Evolutionary conservation across 768 basidiomycete species (phyloP).

Genomic region (Naganishia friedmannii): DNA sequence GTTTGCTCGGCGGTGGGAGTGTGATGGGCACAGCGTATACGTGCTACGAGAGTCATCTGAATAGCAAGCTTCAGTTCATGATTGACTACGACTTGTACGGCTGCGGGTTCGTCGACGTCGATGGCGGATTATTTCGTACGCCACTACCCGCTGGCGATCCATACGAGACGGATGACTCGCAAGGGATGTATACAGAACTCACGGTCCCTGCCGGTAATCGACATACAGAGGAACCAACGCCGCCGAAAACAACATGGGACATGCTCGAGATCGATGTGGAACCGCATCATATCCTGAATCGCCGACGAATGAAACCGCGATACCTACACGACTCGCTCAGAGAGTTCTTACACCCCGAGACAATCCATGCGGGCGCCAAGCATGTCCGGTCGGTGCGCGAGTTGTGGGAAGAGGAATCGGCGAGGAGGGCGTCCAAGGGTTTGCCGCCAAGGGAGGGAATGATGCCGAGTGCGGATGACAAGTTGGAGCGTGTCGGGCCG

Average conservation of each 20-base stretch:
- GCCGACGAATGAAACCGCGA: constrained; percentile 64
- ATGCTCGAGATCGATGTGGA: constrained; percentile 77
- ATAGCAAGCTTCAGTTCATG: constrained; percentile 84
- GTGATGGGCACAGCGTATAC: constrained; percentile 75
- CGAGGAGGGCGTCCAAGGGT: constrained; percentile 65
- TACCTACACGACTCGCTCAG: constrained; percentile 65
- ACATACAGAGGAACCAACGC: constrained; percentile 40
- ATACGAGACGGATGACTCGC: constrained; percentile 33
- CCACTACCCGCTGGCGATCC: constrained; percentile 52
- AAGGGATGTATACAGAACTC: constrained; percentile 40
- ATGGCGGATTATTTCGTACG: constrained; percentile 55
- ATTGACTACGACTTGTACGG: constrained; percentile 93
- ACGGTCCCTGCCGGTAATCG: constrained; percentile 45
- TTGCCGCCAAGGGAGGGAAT: constrained; percentile 70
- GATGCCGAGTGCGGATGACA: constrained; percentile 63
- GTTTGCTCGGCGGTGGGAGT: constrained; percentile 75
- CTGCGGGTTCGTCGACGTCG: constrained; percentile 80
- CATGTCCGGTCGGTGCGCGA: constrained; percentile 85
- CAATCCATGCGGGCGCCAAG: constrained; percentile 60
- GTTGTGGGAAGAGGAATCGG: constrained; percentile 94
- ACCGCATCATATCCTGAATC: constrained; percentile 80
- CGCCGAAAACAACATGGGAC: constrained; percentile 48
- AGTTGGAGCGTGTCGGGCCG: constrained; percentile 41
- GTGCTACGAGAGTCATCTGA: constrained; percentile 86
- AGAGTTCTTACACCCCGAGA: constrained; percentile 60